Evolutionary conservation across 2,329 filamentous ascomycete genomes (phyloP).

Genomic region (Tolypocladium endophyticum): DNA sequence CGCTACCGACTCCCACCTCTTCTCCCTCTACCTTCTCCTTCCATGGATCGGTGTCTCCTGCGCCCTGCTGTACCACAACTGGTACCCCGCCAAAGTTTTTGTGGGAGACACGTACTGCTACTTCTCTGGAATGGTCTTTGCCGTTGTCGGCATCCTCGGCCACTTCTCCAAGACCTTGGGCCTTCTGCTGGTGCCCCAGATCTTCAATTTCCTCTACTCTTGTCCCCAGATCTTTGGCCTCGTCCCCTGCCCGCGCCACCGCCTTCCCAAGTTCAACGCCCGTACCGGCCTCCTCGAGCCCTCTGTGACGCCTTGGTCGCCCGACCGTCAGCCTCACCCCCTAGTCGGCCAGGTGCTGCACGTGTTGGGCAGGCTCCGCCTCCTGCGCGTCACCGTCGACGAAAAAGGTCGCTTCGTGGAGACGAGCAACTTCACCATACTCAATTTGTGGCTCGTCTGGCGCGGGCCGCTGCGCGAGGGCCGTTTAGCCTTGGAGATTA

Average conservation of each 20-base stretch:
- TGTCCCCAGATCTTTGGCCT: constrained; percentile 82
- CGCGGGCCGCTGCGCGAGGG: constrained; percentile 86
- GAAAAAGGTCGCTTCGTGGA: constrained; percentile 61
- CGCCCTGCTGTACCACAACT: constrained; percentile 83
- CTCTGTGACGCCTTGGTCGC: constrained; percentile 66
- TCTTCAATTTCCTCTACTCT: constrained; percentile 95
- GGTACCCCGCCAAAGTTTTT: constrained; percentile 91
- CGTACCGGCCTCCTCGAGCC: constrained; percentile 78
- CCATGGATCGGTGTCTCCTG: constrained; percentile 89
- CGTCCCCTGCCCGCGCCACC: constrained; percentile 85
- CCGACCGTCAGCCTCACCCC: constrained; percentile 55
- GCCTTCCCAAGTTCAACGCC: constrained; percentile 80
- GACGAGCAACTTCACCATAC: constrained; percentile 81
- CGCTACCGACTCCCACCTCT: constrained; percentile 88
- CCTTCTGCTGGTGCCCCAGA: constrained; percentile 82
- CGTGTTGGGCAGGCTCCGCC: constrained; percentile 54
- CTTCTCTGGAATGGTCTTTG: constrained; percentile 98
- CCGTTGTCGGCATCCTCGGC: constrained; percentile 88
- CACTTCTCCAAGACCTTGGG: constrained; percentile 97
- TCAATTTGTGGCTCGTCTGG: constrained; percentile 96
- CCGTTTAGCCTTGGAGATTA: constrained; percentile 66
- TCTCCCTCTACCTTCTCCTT: constrained; percentile 88
- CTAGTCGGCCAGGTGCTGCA: constrained; percentile 54
- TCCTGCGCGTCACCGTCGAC: constrained; percentile 60
- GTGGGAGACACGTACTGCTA: constrained; percentile 99